Conservation (phyloP, 108 stramenopile species). For the Stephanodiscus minutulus region DNA sequence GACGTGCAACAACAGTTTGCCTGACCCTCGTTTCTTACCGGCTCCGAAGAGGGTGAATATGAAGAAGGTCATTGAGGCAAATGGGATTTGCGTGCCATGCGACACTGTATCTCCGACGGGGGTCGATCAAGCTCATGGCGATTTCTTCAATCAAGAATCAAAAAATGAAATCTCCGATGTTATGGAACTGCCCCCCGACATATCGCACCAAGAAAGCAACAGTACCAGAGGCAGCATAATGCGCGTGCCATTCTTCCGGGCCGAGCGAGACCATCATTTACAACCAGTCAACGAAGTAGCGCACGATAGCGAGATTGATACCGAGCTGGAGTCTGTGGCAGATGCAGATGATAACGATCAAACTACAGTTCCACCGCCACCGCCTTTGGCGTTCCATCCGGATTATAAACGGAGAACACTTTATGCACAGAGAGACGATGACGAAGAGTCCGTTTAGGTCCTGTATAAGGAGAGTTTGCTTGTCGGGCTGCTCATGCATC, state of each 20-base stretch:
- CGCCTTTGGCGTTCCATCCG: slow-evolving; percentile 24
- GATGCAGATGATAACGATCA: slow-evolving; percentile 25
- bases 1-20: slow-evolving; percentile 26
- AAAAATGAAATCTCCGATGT: neutral
- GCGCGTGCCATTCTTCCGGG: slow-evolving; percentile 3
- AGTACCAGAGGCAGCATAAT: slow-evolving; percentile 9
- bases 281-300: slow-evolving; percentile 30
- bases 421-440: slow-evolving; percentile 5
- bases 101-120: slow-evolving; percentile 13
- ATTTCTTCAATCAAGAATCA: slow-evolving; percentile 10
- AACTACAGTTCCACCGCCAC: slow-evolving; percentile 34
- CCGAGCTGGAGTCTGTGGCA: slow-evolving; percentile 34
- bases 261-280: slow-evolving; percentile 8
- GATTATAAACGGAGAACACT: neutral
- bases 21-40: slow-evolving; percentile 31
- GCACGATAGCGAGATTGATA: slow-evolving; percentile 47
- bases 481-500: neutral
- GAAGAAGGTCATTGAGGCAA: neutral
- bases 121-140: slow-evolving; percentile 18
- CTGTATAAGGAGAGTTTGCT: neutral
- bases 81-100: neutral
- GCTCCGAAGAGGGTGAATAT: slow-evolving; percentile 34
- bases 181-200: too few species aligned
- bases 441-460: slow-evolving; percentile 40
- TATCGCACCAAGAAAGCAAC: neutral